Evolutionary conservation across 352 stramenopile genomes (phyloP).

Genomic region (Pythium coloratum): DNA sequence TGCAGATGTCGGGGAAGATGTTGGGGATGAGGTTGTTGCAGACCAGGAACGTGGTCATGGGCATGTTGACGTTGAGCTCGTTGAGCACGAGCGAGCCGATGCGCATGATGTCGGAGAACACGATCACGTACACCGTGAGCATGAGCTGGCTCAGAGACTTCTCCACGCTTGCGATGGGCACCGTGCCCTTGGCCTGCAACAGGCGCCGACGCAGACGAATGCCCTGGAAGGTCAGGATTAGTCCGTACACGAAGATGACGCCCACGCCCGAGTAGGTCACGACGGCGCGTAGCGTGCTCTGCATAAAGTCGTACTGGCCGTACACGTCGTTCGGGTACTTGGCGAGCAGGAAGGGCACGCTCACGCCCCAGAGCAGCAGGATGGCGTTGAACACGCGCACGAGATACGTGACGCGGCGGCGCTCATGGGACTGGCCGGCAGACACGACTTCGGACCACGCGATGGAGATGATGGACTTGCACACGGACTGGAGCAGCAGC

Average conservation of each 20-base stretch:
- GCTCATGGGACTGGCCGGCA: conserved; percentile 59
- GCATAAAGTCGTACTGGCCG: conserved; percentile 70
- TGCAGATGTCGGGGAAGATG: conserved; percentile 87
- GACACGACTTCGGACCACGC: conserved; percentile 83
- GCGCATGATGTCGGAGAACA: conserved; percentile 69
- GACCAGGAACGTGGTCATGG: conserved; percentile 71
- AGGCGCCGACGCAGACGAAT: conserved; percentile 71
- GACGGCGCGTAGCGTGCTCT: conserved; percentile 43
- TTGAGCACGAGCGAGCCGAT: conserved; percentile 63
- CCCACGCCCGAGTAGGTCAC: conserved; percentile 60
- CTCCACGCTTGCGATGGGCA: conserved; percentile 65
- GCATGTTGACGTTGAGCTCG: conserved; percentile 42
- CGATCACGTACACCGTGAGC: conserved; percentile 79
- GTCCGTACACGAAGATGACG: conserved; percentile 63
- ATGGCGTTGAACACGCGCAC: conserved; percentile 61
- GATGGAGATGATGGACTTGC: conserved; percentile 82
- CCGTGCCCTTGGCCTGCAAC: conserved; percentile 65
- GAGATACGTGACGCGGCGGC: conserved; percentile 49
- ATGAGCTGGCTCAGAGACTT: conserved; percentile 83
- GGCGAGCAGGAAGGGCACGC: conserved; percentile 51
- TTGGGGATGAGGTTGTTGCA: conserved; percentile 76
- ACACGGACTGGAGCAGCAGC: conserved; percentile 69
- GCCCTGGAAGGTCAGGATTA: conserved; percentile 73
- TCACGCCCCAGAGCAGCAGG: conserved; percentile 59
- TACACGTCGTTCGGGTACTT: conserved; percentile 54